Evolutionary conservation across 2,329 filamentous ascomycete species (phyloP).

Genomic region (Alternaria triticimaculans): DNA sequence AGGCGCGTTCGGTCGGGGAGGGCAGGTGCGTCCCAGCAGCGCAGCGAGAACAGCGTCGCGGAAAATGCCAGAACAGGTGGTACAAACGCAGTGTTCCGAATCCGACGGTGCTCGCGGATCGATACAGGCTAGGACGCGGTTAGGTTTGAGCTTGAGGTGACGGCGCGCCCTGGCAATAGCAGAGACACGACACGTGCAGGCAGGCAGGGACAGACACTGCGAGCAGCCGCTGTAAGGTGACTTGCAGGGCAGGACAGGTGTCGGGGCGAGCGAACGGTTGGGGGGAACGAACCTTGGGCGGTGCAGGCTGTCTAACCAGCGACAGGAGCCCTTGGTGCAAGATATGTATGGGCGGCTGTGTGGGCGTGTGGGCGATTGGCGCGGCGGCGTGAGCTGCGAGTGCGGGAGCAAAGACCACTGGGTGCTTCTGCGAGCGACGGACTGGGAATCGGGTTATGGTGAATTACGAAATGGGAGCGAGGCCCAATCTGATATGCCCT

Average conservation of each 20-base stretch:
- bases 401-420: conserved; percentile 12
- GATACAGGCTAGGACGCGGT: conserved; percentile 10
- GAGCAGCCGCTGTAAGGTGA: conserved; percentile 32
- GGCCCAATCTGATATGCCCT: conserved; percentile 23
- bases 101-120: conserved; percentile 13
- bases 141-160: conserved; percentile 15
- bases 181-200: conserved; percentile 23
- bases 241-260: conserved; percentile 18
- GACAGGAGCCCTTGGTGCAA: conserved; percentile 4
- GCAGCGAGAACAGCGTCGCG: not conserved
- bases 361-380: not conserved
- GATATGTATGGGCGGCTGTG: conserved; percentile 6
- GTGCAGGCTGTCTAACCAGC: conserved; percentile 15
- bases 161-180: conserved; percentile 23
- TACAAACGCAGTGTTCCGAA: conserved; percentile 6
- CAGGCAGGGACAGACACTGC: conserved; percentile 7
- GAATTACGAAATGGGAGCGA: conserved; percentile 20
- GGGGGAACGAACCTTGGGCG: conserved; percentile 7
- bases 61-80: conserved; percentile 7
- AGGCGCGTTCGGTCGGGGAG: conserved; percentile 7
- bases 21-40: not conserved
- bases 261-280: conserved; percentile 12
- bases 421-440: not conserved
- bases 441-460: conserved; percentile 9
- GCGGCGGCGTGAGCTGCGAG: conserved; percentile 1